phyloP scores from a whole-genome alignment of 202 grass and related monocot species.

The Brachypodium distachyon region DNA sequence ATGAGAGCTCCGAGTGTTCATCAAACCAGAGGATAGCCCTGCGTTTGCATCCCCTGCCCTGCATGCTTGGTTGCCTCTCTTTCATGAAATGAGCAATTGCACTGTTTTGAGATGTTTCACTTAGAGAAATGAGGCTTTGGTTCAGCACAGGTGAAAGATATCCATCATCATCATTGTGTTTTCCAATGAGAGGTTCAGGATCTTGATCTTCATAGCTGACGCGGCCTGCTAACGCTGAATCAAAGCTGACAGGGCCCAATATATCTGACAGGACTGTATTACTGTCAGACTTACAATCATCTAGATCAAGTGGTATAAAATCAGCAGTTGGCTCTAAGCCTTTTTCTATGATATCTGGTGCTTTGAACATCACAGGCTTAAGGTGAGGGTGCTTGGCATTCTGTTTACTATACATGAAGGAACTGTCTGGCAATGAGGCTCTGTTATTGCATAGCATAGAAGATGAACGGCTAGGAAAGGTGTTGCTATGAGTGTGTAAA shows the following conservation, averaged over 20 bases:
- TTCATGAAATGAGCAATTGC: constrained; percentile 19
- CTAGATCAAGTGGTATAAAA: constrained; percentile 41
- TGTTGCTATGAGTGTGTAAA: neutral
- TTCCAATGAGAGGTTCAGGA: constrained; percentile 19
- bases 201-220: constrained; percentile 24
- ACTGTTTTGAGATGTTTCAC: constrained; percentile 20
- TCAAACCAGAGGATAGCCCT: constrained; percentile 16
- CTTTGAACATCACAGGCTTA: constrained; percentile 22
- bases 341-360: constrained; percentile 19
- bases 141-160: constrained; percentile 15
- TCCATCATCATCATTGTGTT: neutral
- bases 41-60: constrained; percentile 15
- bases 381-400: neutral
- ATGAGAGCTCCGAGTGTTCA: neutral
- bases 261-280: constrained; percentile 15
- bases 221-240: constrained; percentile 9
- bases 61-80: constrained; percentile 13
- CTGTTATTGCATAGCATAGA: constrained; percentile 32
- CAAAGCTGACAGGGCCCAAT: constrained; percentile 9
- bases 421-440: neutral
- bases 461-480: neutral
- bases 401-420: constrained; percentile 16
- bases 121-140: constrained; percentile 14
- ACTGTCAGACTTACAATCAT: constrained; percentile 25
- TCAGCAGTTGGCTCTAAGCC: constrained; percentile 23